Base-by-base conservation (phyloP, 2,329 filamentous ascomycete genomes). In the Tolypocladium pustulatum region DNA sequence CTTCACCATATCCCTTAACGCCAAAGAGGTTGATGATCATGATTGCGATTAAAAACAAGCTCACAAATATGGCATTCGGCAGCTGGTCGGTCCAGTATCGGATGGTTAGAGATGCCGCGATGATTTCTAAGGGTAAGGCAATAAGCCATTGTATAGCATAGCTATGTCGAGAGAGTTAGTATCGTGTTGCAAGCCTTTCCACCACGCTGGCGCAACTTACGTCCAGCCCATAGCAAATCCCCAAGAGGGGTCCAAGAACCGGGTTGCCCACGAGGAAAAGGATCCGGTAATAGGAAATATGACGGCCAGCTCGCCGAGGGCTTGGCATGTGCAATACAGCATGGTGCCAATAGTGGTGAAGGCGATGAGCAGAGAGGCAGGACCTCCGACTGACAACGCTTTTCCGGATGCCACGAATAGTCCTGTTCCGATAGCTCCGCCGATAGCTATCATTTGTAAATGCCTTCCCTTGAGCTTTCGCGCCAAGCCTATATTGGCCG, bases 141-240 rank as follows among this genome's bases (percentile, higher is more conserved):
- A 91, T 81, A 2, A 96, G 80, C 91, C 92, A 96, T 73, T 95
- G 89, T 65, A 96, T 72, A 6, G 89, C 90, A 71, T 96, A 95
- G 68, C 86, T 90, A 65, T 54, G 5, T 43, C 15, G 8, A 32
- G 60, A 4, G 8, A 8, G 36, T 60, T 32, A 61, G 58, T 53
- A 51, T 34, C 27, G 15, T 30, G 8, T n/a, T 9, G 20, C 10
- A n/a, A 8, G 17, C 9, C 25, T 2, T 9, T 15, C 13, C 10
- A 0, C 17, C 15, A 12, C 17, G 20, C 30, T 17, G 15, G 30
- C 49, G 5, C 27, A 15, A 79, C 84, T 73, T 72, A 89, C 81
- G 95, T 96, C 91, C 91, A 96, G 20, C 91, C 91, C 89, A 96
- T 95, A 53, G 91, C 90, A 69, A 96, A 96, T 0, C 91, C 91